Percentiles rank a stretch among this genome's conserved stretches.
Conservation (phyloP, 129 eudicot genomes). For the Deinandra increscens region DNA sequence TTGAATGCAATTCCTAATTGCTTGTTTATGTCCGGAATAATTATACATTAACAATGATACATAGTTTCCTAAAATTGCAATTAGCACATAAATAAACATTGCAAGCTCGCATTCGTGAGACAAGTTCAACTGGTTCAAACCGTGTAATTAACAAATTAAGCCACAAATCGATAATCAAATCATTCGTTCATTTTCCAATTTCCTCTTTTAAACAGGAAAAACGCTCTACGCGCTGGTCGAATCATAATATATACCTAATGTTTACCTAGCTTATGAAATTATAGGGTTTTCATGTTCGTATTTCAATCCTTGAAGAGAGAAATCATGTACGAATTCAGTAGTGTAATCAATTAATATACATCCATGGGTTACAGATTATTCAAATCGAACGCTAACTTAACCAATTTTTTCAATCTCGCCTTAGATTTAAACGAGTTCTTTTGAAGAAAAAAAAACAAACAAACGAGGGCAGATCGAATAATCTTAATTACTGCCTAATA, state of each 20-base stretch:
- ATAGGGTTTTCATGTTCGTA: constrained; percentile 27
- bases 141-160: constrained; percentile 26
- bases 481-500: constrained; percentile 20
- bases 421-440: constrained; percentile 13
- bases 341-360: neutral
- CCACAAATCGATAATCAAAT: constrained; percentile 19
- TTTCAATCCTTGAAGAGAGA: neutral
- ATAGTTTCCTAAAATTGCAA: too few species aligned
- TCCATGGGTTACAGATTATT: constrained; percentile 5
- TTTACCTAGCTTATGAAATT: neutral
- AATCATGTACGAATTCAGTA: constrained; percentile 21
- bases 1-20: too few species aligned
- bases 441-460: neutral
- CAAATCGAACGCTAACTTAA: constrained; percentile 15
- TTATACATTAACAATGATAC: too few species aligned
- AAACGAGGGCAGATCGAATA: neutral
- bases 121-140: too few species aligned
- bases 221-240: neutral
- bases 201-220: neutral
- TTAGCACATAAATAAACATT: too few species aligned
- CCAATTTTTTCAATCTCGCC: constrained; percentile 18
- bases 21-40: too few species aligned
- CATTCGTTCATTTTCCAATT: neutral
- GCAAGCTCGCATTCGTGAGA: too few species aligned
- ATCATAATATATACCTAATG: neutral